Conservation (phyloP, 2,329 filamentous ascomycete genomes). For the Tolypocladium sp. region DNA sequence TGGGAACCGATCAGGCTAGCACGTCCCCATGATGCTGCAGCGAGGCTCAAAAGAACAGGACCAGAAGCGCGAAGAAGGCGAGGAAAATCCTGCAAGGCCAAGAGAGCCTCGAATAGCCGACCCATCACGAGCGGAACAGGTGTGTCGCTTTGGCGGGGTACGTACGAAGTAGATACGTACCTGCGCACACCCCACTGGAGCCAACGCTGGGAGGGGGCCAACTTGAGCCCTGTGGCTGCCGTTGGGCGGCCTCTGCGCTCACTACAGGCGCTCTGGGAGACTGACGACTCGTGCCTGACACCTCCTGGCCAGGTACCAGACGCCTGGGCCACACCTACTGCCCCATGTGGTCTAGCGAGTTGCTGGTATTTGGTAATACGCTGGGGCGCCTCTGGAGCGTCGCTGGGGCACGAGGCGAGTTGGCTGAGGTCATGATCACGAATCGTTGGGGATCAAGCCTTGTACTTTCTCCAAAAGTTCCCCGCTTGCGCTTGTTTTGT, state of each 20-base stretch:
- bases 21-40: conserved; percentile 1
- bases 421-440: conserved; percentile 21
- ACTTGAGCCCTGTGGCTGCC: background rate
- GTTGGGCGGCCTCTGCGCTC: background rate
- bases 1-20: conserved; percentile 5
- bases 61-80: conserved; percentile 6
- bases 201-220: background rate
- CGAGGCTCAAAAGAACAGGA: conserved; percentile 3
- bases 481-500: background rate
- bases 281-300: conserved; percentile 15
- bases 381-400: conserved; percentile 6
- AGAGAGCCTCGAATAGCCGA: conserved; percentile 25
- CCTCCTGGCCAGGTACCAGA: conserved; percentile 14
- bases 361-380: conserved; percentile 23
- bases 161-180: background rate
- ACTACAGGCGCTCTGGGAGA: background rate
- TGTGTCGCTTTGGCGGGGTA: conserved; percentile 2
- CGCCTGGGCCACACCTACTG: conserved; percentile 16
- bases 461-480: background rate
- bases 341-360: conserved; percentile 18
- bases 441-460: conserved; percentile 10
- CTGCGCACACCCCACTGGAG: background rate
- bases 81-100: conserved; percentile 6
- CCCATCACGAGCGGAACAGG: conserved; percentile 5
- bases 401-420: background rate